A percentile compares a stretch with the other conserved stretches of the same genome.
Evolutionary conservation across 225 moss, liverwort and hornwort genomes (phyloP).

Genomic region (Polytrichum formosum): DNA sequence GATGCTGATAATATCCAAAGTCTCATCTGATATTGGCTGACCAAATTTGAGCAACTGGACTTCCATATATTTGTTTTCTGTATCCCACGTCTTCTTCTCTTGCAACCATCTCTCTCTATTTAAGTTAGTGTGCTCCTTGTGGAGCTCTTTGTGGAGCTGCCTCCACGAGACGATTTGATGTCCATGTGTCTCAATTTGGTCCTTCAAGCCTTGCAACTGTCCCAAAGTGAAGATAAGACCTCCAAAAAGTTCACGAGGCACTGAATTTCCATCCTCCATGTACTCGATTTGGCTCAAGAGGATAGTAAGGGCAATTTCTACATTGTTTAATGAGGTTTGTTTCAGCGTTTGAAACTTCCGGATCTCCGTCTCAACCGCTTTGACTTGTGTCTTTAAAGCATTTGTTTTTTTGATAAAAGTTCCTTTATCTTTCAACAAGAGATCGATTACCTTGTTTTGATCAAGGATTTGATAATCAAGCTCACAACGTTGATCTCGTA

Average conservation of each 20-base stretch:
- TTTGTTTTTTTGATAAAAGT: slow-evolving; percentile 63
- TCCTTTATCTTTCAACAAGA: slow-evolving; percentile 56
- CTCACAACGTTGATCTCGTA: slow-evolving; percentile 69
- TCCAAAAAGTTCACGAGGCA: slow-evolving; percentile 65
- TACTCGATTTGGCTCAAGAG: slow-evolving; percentile 90
- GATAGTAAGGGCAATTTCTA: slow-evolving; percentile 70
- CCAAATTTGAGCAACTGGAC: slow-evolving; percentile 91
- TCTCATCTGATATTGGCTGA: slow-evolving; percentile 65
- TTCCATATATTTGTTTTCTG: slow-evolving; percentile 67
- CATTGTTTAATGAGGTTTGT: slow-evolving; percentile 70
- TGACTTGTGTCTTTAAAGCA: slow-evolving; percentile 36
- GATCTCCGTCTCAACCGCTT: slow-evolving; percentile 54
- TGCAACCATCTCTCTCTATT: slow-evolving; percentile 60
- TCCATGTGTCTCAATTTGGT: slow-evolving; percentile 59
- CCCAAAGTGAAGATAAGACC: slow-evolving; percentile 68
- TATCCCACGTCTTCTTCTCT: slow-evolving; percentile 64
- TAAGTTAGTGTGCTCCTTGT: slow-evolving; percentile 58
- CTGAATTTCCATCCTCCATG: slow-evolving; percentile 59
- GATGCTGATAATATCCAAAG: slow-evolving; percentile 47
- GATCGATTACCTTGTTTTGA: slow-evolving; percentile 74
- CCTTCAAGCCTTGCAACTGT: slow-evolving; percentile 64
- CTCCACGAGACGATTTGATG: slow-evolving; percentile 53
- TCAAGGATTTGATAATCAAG: slow-evolving; percentile 68
- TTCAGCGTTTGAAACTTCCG: slow-evolving; percentile 62
- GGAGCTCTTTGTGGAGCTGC: slow-evolving; percentile 64